Percentiles rank a stretch among this genome's conserved stretches.
Evolutionary conservation across 805 yeast species (phyloP).

Genomic region (Monosporozyma servazzii): DNA sequence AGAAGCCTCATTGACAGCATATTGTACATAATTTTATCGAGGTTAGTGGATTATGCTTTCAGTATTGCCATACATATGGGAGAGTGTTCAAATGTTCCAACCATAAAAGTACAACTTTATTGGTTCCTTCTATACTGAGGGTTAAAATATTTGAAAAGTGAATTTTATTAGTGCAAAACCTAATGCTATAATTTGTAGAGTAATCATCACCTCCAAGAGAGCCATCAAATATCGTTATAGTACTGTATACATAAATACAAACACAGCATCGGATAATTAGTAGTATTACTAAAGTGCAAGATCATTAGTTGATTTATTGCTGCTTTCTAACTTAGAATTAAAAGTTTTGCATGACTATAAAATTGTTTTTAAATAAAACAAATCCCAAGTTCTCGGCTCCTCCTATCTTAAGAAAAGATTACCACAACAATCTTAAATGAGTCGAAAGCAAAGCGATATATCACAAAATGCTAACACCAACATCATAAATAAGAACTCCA

Average conservation of each 20-base stretch:
- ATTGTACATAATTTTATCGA: too few species aligned
- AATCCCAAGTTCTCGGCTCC: neutral
- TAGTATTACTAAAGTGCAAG: neutral
- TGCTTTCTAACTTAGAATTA: neutral
- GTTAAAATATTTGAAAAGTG: neutral
- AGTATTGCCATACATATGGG: too few species aligned
- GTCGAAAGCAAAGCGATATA: neutral
- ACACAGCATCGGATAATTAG: neutral
- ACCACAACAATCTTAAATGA: neutral
- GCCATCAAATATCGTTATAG: neutral
- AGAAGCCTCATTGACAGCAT: too few species aligned
- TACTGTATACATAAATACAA: neutral
- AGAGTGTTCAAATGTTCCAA: neutral
- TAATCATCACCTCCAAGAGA: neutral
- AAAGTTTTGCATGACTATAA: neutral
- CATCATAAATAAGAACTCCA: conserved; percentile 50
- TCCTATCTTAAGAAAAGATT: neutral
- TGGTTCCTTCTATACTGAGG: neutral
- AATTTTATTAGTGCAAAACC: neutral
- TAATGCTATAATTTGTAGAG: neutral
- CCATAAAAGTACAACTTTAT: neutral
- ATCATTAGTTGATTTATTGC: too few species aligned
- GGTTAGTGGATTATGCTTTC: too few species aligned
- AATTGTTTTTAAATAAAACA: neutral
- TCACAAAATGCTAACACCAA: neutral